phyloP scores from a whole-genome alignment of 441 rosid species.

The Erysimum pusillum region DNA sequence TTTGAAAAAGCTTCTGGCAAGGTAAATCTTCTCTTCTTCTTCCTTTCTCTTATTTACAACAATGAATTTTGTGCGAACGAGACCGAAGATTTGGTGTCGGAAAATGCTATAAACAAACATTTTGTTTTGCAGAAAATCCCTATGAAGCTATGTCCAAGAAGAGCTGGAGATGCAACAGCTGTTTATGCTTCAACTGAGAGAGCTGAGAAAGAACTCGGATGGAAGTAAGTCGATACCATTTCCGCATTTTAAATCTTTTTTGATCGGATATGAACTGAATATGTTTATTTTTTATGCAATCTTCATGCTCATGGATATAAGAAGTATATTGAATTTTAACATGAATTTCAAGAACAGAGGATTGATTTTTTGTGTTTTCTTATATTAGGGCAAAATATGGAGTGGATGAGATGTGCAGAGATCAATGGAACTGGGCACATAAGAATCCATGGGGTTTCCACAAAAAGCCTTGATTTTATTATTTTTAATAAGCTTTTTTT shows the following conservation, averaged over 20 bases:
- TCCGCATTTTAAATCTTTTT: not conserved
- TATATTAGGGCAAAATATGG: slow-evolving; percentile 72
- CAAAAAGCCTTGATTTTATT: slow-evolving; percentile 51
- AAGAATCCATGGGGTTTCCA: slow-evolving; percentile 74
- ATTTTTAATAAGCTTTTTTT: not conserved
- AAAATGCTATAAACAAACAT: not conserved
- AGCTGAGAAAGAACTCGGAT: slow-evolving; percentile 89
- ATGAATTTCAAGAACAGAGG: slow-evolving; percentile 17
- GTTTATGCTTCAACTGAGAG: slow-evolving; percentile 82
- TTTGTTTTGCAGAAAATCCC: slow-evolving; percentile 77
- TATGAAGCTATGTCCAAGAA: slow-evolving; percentile 78
- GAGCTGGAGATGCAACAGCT: slow-evolving; percentile 92
- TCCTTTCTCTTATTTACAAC: not conserved
- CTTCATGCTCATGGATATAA: not conserved
- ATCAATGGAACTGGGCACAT: slow-evolving; percentile 83
- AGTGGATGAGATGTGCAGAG: slow-evolving; percentile 75
- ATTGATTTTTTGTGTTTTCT: slow-evolving; percentile 3
- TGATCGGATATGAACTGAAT: not conserved
- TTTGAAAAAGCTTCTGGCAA: slow-evolving; percentile 88
- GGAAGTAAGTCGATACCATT: slow-evolving; percentile 56
- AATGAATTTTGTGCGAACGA: not conserved
- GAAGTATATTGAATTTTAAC: not conserved
- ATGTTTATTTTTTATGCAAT: not conserved
- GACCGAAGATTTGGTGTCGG: not conserved
- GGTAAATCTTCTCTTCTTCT: slow-evolving; percentile 50